Evolutionary conservation across 75 land plant genomes (phyloP).

Genomic region (Cryptomeria japonica): DNA sequence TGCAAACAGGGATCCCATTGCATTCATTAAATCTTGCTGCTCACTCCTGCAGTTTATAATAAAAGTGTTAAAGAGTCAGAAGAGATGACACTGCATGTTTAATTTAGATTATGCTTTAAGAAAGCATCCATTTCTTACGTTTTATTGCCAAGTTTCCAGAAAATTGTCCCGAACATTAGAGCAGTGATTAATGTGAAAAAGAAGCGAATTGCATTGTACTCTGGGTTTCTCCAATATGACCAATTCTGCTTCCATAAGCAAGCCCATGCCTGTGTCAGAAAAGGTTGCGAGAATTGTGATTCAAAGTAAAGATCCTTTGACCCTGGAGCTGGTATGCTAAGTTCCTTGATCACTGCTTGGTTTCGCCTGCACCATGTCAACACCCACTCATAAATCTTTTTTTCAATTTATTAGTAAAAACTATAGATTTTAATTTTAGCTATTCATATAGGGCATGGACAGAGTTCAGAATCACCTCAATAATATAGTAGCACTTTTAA

Average conservation of each 20-base stretch:
- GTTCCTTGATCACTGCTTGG: constrained; percentile 26
- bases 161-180: constrained; percentile 23
- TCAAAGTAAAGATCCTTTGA: constrained; percentile 33
- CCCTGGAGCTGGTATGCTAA: constrained; percentile 23
- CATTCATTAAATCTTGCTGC: constrained; percentile 18
- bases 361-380: constrained; percentile 14
- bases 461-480: no score
- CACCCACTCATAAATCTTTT: no score
- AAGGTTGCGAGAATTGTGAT: constrained; percentile 25
- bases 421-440: no score
- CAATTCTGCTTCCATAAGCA: constrained; percentile 54
- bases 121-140: constrained; percentile 31
- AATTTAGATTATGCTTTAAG: no score
- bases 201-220: background rate
- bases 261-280: constrained; percentile 14
- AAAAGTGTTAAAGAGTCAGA: no score
- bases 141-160: constrained; percentile 45
- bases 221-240: constrained; percentile 51
- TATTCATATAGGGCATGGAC: no score
- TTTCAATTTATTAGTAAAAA: no score
- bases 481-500: no score
- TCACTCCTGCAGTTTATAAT: constrained; percentile 8
- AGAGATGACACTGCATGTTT: no score
- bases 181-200: no score
- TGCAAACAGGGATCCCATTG: constrained; percentile 34